Percentiles rank a stretch among this genome's conserved stretches.
phyloP scores from a whole-genome alignment of 2,329 filamentous ascomycete genomes.

The Biscogniauxia mediterranea region DNA sequence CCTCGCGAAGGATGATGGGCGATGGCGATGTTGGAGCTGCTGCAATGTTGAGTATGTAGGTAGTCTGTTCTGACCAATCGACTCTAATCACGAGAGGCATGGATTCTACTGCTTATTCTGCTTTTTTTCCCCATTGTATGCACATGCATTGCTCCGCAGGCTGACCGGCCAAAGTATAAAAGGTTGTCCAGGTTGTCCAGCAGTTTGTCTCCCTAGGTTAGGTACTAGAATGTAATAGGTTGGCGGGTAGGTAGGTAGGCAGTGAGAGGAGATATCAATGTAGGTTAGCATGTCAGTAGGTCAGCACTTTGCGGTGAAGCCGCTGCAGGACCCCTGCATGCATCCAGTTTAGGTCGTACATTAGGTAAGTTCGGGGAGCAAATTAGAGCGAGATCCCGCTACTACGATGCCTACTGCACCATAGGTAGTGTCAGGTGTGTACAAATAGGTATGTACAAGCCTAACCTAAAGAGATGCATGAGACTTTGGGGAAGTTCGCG shows the following conservation, averaged over 20 bases:
- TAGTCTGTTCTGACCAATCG: background rate
- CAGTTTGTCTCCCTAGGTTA: no score
- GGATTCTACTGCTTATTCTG: background rate
- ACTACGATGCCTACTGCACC: background rate
- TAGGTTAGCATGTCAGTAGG: background rate
- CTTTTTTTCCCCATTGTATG: background rate
- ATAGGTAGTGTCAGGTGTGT: background rate
- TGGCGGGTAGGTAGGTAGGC: no score
- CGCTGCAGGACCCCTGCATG: background rate
- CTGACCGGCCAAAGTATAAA: background rate
- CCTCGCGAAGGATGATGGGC: background rate
- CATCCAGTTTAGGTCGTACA: background rate
- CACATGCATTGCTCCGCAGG: background rate
- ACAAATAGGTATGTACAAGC: background rate
- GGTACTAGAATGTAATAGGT: no score
- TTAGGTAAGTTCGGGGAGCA: background rate
- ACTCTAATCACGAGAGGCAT: background rate
- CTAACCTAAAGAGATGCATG: background rate
- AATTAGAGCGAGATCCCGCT: background rate
- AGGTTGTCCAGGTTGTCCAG: no score
- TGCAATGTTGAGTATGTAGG: background rate
- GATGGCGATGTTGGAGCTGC: background rate
- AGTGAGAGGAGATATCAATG: no score
- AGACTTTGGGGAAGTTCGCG: background rate
- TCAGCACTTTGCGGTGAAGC: background rate